Conservation (phyloP, 495 filamentous ascomycete genomes). For the Neurospora sp. region DNA sequence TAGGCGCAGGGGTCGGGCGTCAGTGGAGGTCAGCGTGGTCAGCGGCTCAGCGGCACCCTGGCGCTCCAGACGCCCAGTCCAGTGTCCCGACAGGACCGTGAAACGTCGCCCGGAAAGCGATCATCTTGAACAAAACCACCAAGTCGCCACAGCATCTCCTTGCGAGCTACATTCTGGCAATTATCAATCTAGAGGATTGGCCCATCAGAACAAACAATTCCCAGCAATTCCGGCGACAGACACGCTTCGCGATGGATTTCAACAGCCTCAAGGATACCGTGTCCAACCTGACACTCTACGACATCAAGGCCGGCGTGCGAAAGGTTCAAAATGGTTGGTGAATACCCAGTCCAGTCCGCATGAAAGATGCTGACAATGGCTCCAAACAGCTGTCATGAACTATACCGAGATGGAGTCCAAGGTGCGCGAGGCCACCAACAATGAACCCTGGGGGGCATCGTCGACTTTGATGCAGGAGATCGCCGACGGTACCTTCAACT, state of each 20-base stretch:
- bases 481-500: slow-evolving; percentile 94
- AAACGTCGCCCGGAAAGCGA: background rate
- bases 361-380: slow-evolving; percentile 6
- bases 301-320: slow-evolving; percentile 91
- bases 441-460: slow-evolving; percentile 93
- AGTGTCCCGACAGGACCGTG: background rate
- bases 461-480: slow-evolving; percentile 89
- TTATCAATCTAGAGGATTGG: background rate
- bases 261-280: slow-evolving; percentile 77
- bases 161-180: background rate
- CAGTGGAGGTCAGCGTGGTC: background rate
- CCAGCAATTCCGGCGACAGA: background rate
- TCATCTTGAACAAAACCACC: background rate
- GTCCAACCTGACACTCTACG: slow-evolving; percentile 90
- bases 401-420: slow-evolving; percentile 99
- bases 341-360: background rate
- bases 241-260: slow-evolving; percentile 59
- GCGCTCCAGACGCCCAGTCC: background rate
- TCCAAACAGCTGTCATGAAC: slow-evolving; percentile 81
- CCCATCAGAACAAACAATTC: background rate
- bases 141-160: background rate
- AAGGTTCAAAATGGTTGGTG: slow-evolving; percentile 94
- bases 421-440: slow-evolving; percentile 96
- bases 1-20: background rate
- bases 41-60: background rate